These are phyloP conservation scores for Immersiella caudata DNA, from an alignment of 495 filamentous ascomycete genomes.

Conservation along the genomic window DNA sequence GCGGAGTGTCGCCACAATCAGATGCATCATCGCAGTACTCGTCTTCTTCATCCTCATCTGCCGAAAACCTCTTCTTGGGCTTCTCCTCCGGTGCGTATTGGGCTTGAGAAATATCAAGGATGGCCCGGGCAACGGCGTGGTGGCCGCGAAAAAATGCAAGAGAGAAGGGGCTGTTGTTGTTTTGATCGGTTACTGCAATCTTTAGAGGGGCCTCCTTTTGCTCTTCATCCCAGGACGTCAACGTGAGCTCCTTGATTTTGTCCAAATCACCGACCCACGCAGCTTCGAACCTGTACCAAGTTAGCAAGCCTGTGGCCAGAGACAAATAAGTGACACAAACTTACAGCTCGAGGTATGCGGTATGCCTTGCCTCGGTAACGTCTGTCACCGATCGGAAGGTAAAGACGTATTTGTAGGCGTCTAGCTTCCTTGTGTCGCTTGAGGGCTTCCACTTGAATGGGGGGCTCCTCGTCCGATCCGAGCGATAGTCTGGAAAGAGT, in stretches of 20 bases:
- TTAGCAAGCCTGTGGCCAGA: conserved; percentile 32
- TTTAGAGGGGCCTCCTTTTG: conserved; percentile 57
- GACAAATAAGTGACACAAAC: conserved; percentile 17
- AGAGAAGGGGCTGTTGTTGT: conserved; percentile 56
- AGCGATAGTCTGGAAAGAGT: conserved; percentile 55
- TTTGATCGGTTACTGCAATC: conserved; percentile 58
- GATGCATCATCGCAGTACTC: conserved; percentile 10
- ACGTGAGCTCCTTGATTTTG: conserved; percentile 55
- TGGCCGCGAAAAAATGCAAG: conserved; percentile 68
- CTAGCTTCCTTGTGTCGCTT: conserved; percentile 9
- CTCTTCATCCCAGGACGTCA: conserved; percentile 49
- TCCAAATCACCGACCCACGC: conserved; percentile 67
- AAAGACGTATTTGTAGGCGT: conserved; percentile 52
- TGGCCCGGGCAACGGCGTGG: conserved; percentile 58
- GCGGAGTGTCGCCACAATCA: conserved; percentile 31
- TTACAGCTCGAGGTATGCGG: conserved; percentile 60
- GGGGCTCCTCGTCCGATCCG: conserved; percentile 11
- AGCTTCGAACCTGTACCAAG: conserved; percentile 60
- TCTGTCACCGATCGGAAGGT: conserved; percentile 49
- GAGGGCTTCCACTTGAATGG: not conserved
- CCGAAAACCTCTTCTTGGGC: conserved; percentile 51
- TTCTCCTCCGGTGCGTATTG: conserved; percentile 62
- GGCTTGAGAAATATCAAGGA: conserved; percentile 65
- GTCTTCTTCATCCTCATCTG: conserved; percentile 39
- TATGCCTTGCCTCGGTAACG: conserved; percentile 53